Percentiles rank a stretch among this genome's conserved stretches.
phyloP scores from a whole-genome alignment of 352 stramenopile species.

The Pythium graminicola region DNA sequence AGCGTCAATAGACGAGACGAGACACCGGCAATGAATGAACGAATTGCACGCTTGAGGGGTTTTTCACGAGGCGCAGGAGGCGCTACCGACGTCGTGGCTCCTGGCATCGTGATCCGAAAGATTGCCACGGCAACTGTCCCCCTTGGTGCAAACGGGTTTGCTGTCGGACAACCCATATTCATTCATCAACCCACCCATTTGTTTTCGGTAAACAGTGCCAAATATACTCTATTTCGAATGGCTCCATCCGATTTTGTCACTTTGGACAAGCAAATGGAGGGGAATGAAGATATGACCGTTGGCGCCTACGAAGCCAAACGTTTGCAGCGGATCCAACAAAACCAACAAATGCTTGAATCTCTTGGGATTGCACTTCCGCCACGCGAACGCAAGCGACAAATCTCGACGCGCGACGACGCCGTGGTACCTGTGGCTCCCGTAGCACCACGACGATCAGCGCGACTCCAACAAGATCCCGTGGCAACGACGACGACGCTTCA shows the following conservation, averaged over 20 bases:
- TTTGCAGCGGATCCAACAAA: conserved; percentile 41
- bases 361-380: conserved; percentile 25
- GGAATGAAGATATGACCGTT: conserved; percentile 9
- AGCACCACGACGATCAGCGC: conserved; percentile 9
- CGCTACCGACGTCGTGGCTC: background rate
- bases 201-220: background rate
- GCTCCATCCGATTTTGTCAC: no score
- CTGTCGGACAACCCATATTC: background rate
- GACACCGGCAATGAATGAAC: conserved; percentile 23
- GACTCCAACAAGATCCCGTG: conserved; percentile 2
- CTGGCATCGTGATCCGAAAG: no score
- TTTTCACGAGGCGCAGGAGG: conserved; percentile 19
- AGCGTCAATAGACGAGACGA: conserved; percentile 29
- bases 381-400: conserved; percentile 6
- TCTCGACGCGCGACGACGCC: conserved; percentile 2
- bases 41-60: conserved; percentile 23
- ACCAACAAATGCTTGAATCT: conserved; percentile 35
- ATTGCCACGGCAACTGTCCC: background rate
- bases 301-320: conserved; percentile 61
- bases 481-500: background rate
- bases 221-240: no score
- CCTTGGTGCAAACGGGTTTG: conserved; percentile 2
- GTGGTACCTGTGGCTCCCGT: background rate
- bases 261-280: no score
- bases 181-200: background rate